Conservation (phyloP, 2,329 filamentous ascomycete genomes). For the Cordyceps tenuipes region DNA sequence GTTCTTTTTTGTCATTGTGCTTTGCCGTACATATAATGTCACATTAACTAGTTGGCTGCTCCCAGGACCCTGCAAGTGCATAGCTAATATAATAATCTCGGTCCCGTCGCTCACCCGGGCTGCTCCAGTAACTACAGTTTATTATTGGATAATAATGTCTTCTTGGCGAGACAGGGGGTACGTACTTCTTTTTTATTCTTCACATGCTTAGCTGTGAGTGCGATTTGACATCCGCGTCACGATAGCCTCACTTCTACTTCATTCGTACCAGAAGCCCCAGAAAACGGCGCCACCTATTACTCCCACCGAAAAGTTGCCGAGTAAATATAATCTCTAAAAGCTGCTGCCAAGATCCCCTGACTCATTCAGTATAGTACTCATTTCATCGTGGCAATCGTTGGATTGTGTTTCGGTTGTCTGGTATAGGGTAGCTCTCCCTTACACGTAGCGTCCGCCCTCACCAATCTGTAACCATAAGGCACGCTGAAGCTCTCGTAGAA, state of each 20-base stretch:
- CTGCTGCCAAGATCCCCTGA: neutral
- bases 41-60: neutral
- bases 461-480: no score
- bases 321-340: neutral
- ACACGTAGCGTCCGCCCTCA: no score
- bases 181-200: neutral
- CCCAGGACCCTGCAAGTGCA: neutral
- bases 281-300: no score
- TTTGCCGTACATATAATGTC: neutral
- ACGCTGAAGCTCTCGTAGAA: neutral
- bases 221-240: neutral
- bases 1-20: no score
- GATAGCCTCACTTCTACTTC: neutral
- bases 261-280: neutral
- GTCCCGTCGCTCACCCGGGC: neutral
- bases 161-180: neutral
- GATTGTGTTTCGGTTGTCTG: no score
- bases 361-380: no score
- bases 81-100: conserved; percentile 1
- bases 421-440: no score
- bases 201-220: neutral
- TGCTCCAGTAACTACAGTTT: neutral
- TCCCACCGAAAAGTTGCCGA: no score
- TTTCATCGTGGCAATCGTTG: no score
- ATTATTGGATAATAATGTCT: neutral